Percentiles rank a stretch among this genome's conserved stretches.
Conservation (phyloP, 2,329 filamentous ascomycete species). For the Alternaria hordeiaustralica region DNA sequence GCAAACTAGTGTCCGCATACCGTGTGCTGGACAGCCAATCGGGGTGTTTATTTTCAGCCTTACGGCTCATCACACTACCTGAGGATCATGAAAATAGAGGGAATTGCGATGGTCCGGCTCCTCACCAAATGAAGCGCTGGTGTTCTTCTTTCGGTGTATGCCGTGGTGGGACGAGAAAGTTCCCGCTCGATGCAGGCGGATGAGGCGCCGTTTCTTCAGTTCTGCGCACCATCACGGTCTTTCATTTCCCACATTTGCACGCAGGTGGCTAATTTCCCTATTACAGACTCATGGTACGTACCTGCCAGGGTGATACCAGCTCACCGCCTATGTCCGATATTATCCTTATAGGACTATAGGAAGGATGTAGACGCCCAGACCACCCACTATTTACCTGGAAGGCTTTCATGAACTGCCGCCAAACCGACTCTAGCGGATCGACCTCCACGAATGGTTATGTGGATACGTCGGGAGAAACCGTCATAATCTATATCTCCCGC, state of each 20-base stretch:
- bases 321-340: conserved; percentile 30
- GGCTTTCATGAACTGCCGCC: conserved; percentile 16
- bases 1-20: conserved; percentile 25
- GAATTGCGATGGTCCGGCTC: conserved; percentile 3
- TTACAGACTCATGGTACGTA: conserved; percentile 24
- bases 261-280: conserved; percentile 4
- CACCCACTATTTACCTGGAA: not conserved
- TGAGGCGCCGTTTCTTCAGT: conserved; percentile 14
- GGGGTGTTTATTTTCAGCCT: conserved; percentile 34
- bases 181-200: conserved; percentile 24
- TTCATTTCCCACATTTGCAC: conserved; percentile 8
- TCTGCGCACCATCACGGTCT: conserved; percentile 27
- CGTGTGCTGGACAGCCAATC: conserved; percentile 24
- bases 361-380: conserved; percentile 1
- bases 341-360: conserved; percentile 12
- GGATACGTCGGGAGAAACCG: not conserved
- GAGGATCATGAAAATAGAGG: conserved; percentile 6
- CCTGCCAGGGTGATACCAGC: conserved; percentile 26
- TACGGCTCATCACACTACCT: conserved; percentile 20
- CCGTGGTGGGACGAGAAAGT: conserved; percentile 31
- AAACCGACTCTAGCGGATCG: not conserved
- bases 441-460: not conserved
- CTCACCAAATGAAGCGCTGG: conserved; percentile 16
- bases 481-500: not conserved
- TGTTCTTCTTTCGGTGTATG: conserved; percentile 20